Base-by-base conservation (phyloP, 345 rosid genomes). In the Salix caprea region DNA sequence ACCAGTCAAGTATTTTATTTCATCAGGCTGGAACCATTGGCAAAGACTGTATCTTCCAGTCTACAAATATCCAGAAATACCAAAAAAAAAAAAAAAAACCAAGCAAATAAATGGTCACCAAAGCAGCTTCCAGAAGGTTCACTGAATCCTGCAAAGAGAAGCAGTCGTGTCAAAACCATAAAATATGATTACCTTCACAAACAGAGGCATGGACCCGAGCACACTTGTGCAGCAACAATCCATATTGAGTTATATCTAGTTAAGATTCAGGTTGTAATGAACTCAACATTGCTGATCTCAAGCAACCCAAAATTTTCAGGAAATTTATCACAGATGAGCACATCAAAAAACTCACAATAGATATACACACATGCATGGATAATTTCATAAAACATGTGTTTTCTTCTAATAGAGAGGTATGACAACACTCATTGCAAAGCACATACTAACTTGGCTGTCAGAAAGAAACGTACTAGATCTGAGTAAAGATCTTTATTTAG, bases 1-100 rank as follows among this genome's bases (percentile, higher is more conserved):
- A 69, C 24, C 50, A 62, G 44, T 54, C 76, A 64, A 52, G 76
- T 65, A 64, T 62, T 65, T 84, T 78, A 80, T 80, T 83, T 78
- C 69, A 78, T 72, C 19, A 65, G n/a, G 40, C 39, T 42, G 34
- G 34, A 34, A 6, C 74, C 76, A 66, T 9, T 48, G 44, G 72
- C 62, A 46, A 77, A 42, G 69, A 62, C 77, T 52, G 77, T 62
- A 80, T 80, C 71, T 72, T 74, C 67, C 74, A 58, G 76, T 69
- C 74, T 58, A 76, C 26, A 67, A 36, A 70, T 36, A 65, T 66
- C 56, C 77, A 78, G 69, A 72, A 81, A 76, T 56, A 37, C 24
- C 44, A 67, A 74, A 67, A 78, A 32, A 30, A 26, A 30, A 26
- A 26, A 32, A 26, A 61, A 65, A 70, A 64, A 74, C 46, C 60